Percentiles rank a stretch among this genome's conserved stretches.
Evolutionary conservation across 176 grass and related monocot species (phyloP).

Genomic region (Dactylis glomerata): DNA sequence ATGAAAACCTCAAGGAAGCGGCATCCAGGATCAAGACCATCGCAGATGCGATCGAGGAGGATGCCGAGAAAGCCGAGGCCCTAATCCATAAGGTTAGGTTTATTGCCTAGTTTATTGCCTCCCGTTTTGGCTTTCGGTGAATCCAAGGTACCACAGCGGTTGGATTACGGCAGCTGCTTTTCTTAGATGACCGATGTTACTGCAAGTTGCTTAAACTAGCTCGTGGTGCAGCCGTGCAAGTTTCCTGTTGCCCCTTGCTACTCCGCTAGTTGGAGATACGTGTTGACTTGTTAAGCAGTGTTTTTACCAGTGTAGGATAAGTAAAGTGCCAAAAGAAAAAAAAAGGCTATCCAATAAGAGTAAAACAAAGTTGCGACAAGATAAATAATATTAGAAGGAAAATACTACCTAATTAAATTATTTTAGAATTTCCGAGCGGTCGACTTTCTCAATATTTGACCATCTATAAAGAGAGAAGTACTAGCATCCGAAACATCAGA

Average conservation of each 20-base stretch:
- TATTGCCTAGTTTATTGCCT: background rate
- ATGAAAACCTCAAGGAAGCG: slow-evolving; percentile 32
- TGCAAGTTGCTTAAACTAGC: background rate
- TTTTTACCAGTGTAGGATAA: background rate
- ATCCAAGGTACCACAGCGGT: background rate
- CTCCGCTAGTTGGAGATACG: slow-evolving; percentile 13
- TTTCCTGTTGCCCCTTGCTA: background rate
- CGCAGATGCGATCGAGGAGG: slow-evolving; percentile 42
- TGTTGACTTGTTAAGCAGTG: background rate
- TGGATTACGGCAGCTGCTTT: background rate
- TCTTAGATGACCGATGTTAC: background rate
- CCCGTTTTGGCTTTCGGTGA: background rate
- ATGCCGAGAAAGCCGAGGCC: slow-evolving; percentile 52
- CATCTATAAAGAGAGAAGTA: background rate
- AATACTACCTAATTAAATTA: background rate
- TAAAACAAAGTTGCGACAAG: background rate
- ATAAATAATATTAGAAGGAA: background rate
- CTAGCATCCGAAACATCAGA: background rate
- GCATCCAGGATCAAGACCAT: slow-evolving; percentile 52
- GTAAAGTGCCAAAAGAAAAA: background rate
- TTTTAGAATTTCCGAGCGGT: background rate
- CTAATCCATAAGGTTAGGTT: slow-evolving; percentile 48
- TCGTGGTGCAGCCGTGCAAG: slow-evolving; percentile 17
- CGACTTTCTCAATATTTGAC: background rate
- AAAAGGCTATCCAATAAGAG: background rate